Evolutionary conservation across 116 monocot genomes (phyloP), one percentile per base, ranked within the genome.

Genomic region (Papilionanthe hybrid): DNA sequence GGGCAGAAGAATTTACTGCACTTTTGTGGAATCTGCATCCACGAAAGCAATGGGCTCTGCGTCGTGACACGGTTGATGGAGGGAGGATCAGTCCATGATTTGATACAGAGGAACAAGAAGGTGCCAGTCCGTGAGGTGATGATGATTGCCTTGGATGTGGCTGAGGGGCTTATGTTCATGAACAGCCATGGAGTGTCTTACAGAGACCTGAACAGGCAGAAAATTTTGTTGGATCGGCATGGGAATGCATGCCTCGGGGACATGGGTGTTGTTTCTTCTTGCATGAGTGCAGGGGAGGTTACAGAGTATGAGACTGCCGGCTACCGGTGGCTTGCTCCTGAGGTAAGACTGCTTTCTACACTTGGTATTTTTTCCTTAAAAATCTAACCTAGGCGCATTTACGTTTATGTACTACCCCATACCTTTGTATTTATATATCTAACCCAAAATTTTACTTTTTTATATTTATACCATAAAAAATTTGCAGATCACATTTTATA

Each of bases 251-350:
- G 86, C 76, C 88, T 97, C n/a, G 97, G 94, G 1, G 94, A 94
- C 75, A 91, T 97, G 97, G 97, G 94, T 13, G 79, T 86, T 29
- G 91, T 90, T 65, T 84, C 84, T 27, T 80, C 86, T 58, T 89
- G 84, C 78, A 89, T 79, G 68, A 92, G 78, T 80, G 87, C 72
- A 4, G 94, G 91, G 17, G 97, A 94, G 85, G 92, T 90, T 6
- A 93, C 86, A 0, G 95, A 93, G 82, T 97, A 97, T 72, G 94
- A 97, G 85, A 97, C 97, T 2, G 84, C 89, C 27, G 97, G 97
- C 1, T 94, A 92, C 65, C 87, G 92, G 71, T 97, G 97, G 97
- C 87, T 94, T 6, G 97, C 97, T 69, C 97, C 97, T 17, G 97
- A 97, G 94, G 92, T 95, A 32, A 81, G 32, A 0, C 30, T 37